phyloP scores from a whole-genome alignment of 2,329 filamentous ascomycete genomes.

The Hypomyces rosellus region DNA sequence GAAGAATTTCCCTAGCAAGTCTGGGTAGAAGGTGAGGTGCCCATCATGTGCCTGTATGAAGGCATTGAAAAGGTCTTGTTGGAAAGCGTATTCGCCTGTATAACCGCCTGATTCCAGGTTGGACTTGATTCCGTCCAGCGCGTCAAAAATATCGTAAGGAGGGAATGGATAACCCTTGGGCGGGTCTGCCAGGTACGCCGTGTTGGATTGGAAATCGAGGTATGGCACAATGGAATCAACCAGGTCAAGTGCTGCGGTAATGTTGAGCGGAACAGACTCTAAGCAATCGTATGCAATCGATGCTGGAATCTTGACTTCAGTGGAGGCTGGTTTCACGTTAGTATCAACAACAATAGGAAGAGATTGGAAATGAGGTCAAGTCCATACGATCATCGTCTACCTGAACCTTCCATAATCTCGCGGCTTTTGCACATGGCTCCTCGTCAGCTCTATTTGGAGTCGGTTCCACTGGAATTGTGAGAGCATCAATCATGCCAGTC shows the following conservation, averaged over 20 bases:
- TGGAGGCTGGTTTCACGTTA: background rate
- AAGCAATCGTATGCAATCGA: slow-evolving; percentile 32
- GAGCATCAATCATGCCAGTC: no score
- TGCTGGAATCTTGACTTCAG: slow-evolving; percentile 27
- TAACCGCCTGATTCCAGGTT: slow-evolving; percentile 38
- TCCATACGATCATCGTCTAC: background rate
- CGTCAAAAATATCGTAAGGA: slow-evolving; percentile 39
- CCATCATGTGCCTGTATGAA: slow-evolving; percentile 52
- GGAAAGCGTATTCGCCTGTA: slow-evolving; percentile 48
- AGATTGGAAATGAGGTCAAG: background rate
- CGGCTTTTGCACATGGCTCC: slow-evolving; percentile 17
- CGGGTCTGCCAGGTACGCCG: slow-evolving; percentile 44
- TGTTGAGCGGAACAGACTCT: slow-evolving; percentile 32
- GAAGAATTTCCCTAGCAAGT: slow-evolving; percentile 12
- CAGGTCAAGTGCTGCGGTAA: slow-evolving; percentile 27
- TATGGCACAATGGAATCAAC: slow-evolving; percentile 35
- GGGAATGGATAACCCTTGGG: slow-evolving; percentile 45
- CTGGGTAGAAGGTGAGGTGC: slow-evolving; percentile 41
- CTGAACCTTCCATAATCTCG: slow-evolving; percentile 1
- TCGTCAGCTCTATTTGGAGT: no score
- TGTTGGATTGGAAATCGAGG: slow-evolving; percentile 42
- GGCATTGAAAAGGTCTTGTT: slow-evolving; percentile 47
- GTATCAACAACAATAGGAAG: background rate
- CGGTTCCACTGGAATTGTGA: no score
- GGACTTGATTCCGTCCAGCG: slow-evolving; percentile 37